These are phyloP conservation scores for Fusarium sp. DNA, from an alignment of 2,329 filamentous ascomycete species.

Conservation along the genomic window DNA sequence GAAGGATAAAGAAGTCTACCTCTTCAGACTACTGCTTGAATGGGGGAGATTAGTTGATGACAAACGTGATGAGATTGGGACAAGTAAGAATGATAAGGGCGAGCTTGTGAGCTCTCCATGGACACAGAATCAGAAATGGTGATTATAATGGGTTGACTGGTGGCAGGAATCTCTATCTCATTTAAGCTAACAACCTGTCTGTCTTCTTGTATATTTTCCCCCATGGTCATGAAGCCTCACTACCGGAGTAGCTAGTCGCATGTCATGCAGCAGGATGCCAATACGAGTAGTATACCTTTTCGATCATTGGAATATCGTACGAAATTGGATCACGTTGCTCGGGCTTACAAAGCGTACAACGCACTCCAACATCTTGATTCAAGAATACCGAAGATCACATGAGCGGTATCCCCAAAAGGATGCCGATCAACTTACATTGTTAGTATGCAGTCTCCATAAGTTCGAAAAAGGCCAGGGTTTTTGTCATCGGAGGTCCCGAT, in stretches of 20 bases:
- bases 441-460: neutral
- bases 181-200: neutral
- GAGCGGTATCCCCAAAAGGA: conserved; percentile 5
- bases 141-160: neutral
- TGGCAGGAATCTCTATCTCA: neutral
- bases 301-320: neutral
- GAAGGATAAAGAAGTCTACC: conserved; percentile 83
- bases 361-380: neutral
- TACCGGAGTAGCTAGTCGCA: neutral
- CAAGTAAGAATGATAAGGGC: conserved; percentile 42
- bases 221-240: neutral
- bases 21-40: conserved; percentile 80
- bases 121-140: conserved; percentile 41
- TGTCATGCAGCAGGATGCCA: neutral
- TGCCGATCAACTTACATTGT: neutral
- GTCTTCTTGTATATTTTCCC: neutral
- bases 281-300: neutral
- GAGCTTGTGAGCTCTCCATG: conserved; percentile 44
- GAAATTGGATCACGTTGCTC: neutral
- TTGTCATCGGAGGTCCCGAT: neutral
- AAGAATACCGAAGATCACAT: conserved; percentile 7
- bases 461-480: neutral
- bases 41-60: conserved; percentile 78
- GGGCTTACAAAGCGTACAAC: neutral
- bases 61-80: conserved; percentile 57